Percentiles rank a stretch among this genome's conserved stretches.
These are phyloP conservation scores for Leptosphaerulina australis DNA, from an alignment of 2,329 filamentous ascomycete species.

Conservation along the genomic window DNA sequence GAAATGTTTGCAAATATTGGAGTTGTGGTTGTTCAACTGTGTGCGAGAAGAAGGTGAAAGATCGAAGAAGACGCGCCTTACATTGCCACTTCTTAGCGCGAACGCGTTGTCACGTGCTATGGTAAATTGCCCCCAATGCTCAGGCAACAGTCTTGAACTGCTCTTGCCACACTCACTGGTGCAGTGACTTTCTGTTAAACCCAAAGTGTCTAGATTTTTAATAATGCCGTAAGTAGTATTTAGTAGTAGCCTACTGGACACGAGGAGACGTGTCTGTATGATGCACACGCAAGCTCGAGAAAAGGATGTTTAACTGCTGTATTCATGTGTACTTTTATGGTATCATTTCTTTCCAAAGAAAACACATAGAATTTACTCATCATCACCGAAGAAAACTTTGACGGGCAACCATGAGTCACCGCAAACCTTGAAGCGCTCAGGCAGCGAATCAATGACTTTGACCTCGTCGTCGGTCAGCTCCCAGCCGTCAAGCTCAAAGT, in stretches of 20 bases:
- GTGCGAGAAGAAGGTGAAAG: background rate
- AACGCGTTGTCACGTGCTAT: slow-evolving; percentile 33
- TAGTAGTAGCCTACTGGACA: too few species aligned
- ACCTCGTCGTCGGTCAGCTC: slow-evolving; percentile 75
- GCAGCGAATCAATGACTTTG: slow-evolving; percentile 68
- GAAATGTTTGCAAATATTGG: background rate
- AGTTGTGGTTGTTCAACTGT: background rate
- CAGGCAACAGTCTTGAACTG: too few species aligned
- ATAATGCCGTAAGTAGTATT: too few species aligned
- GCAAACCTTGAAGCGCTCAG: slow-evolving; percentile 76
- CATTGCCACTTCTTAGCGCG: slow-evolving; percentile 24
- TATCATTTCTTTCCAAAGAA: too few species aligned
- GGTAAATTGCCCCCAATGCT: background rate
- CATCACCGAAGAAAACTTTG: slow-evolving; percentile 83
- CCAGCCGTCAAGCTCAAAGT: slow-evolving; percentile 77
- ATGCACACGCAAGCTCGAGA: too few species aligned
- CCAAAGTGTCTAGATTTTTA: too few species aligned
- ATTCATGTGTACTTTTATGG: slow-evolving; percentile 10
- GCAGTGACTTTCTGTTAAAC: too few species aligned
- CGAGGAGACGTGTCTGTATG: too few species aligned
- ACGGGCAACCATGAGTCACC: slow-evolving; percentile 74
- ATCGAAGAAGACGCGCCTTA: slow-evolving; percentile 1
- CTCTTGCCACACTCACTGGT: too few species aligned
- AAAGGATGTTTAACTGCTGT: background rate
- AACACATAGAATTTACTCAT: too few species aligned